Evolutionary conservation across 371 early-diverging fungal genomes (phyloP), one percentile per base, ranked within the genome.

Genomic region (Mortierella sp.): DNA sequence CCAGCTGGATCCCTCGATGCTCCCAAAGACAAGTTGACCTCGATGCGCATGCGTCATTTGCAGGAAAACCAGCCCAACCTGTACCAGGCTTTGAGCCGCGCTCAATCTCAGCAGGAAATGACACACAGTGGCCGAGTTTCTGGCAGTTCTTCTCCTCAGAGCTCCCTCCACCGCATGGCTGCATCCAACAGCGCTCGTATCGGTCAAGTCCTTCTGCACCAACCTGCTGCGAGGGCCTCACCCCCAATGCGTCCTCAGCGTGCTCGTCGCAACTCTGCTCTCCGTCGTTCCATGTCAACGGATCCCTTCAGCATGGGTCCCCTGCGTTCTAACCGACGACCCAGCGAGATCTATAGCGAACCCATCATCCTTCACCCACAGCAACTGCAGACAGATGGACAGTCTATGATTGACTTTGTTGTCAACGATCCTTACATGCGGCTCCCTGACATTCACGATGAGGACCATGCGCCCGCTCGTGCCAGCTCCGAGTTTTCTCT

Each of bases 401-500:
- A 77, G 38, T 42, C 72, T 13, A 57, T 82, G 14, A 76, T 63
- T 0, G 78, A 77, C 42, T 42, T 73, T 19, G 72, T 82, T 7
- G 78, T 63, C 4, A 72, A 76, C 10, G 81, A 81, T 28, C 75
- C 77, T 45, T 79, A 52, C 24, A 26, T 47, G 50, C 78, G 70
- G 31, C 48, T 81, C 0, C 81, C 72, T 19, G 60, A 71, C 3
- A 75, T 81, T 48, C 52, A 50, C 5, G 73, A 81, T 34, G 58
- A 73, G 1, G 82, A 84, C 10, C 78, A 84, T 26, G 84, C 81
- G 0, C 74, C 78, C 9, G 21, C 76, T 47, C 68, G 78, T 13
- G 83, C 76, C 42, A 80, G 78, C 42, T 81, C 85, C 3, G 80
- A 52, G 71, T 86, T 86, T 57, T 77, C 80, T 0, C 76, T 86